A percentile compares a stretch with the other conserved stretches of the same genome.
Evolutionary conservation across 2,329 filamentous ascomycete species (phyloP).

Genomic region (Calonectria leucothoes): DNA sequence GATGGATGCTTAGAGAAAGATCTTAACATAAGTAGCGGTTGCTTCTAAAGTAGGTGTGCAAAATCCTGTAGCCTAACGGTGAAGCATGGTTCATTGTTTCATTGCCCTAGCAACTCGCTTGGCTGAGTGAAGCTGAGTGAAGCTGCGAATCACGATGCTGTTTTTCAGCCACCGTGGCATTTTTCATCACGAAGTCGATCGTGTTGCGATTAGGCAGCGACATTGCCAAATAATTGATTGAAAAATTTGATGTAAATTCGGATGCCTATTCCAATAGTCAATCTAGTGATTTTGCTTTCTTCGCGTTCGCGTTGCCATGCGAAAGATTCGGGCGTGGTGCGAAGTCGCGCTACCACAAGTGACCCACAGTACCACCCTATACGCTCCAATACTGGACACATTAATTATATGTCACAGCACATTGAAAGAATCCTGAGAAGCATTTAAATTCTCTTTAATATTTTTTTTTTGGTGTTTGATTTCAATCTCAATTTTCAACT

Average conservation of each 20-base stretch:
- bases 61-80: background rate
- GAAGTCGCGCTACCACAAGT: background rate
- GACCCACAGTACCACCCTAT: background rate
- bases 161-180: background rate
- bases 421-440: too few relatives aligned
- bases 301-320: background rate
- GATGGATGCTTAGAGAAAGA: background rate
- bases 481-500: too few relatives aligned
- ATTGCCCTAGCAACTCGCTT: background rate
- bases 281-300: background rate
- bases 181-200: background rate
- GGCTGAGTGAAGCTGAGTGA: too few relatives aligned
- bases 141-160: background rate
- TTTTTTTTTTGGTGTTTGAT: too few relatives aligned
- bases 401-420: too few relatives aligned
- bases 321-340: background rate
- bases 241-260: background rate
- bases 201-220: background rate
- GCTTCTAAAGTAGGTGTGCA: background rate
- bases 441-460: too few relatives aligned
- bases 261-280: background rate
- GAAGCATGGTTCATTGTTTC: background rate
- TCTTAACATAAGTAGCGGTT: background rate
- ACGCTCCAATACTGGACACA: too few relatives aligned
- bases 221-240: background rate